Base-by-base conservation (phyloP, 2,329 filamentous ascomycete species). In the Amesomyces nigricolor region DNA sequence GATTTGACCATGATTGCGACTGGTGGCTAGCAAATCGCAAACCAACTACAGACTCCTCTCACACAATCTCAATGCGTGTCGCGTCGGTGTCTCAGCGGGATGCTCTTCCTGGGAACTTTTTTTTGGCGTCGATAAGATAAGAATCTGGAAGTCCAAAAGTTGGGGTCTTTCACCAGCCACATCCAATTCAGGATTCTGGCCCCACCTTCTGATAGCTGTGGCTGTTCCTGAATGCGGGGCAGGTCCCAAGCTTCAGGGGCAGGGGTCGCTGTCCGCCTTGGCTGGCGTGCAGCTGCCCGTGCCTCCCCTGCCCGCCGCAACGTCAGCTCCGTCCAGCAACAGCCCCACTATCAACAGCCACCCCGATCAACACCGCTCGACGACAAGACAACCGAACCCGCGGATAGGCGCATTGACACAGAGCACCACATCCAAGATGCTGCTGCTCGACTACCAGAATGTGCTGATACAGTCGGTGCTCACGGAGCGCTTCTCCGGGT, bases 381-480 rank as follows among this genome's bases (percentile, higher is more conserved):
- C 50, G 29, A 35, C 45, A 32, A 22, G 48, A 53, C 17, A 19
- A 19, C 17, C 17, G 54, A 48, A 35, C 49, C 40, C 26, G 47
- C 50, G 46, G 29, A 51, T 47, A 38, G 17, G 51, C 61, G 61
- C 17, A 63, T 63, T 53, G 56, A 58, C 19, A 49, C 14, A n/a
- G 32, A 37, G 42, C 13, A 8, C n/a, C 52, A 63, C 64, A 49
- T 30, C 29, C 72, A 84, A 69, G 61, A 87, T 87, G 94, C 85
- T 99, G 77, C 86, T 99, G 66, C 86, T 99, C 72, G 95, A 99
- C 76, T 99, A 99, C 69, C 94, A 99, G 73, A 99, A 99, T 74
- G 90, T 95, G 50, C 82, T 99, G 70, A 95, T 99, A 66, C 91
- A 97, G 78, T 92, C 91, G 66, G 85, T 99, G 64, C 83, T 99